Evolutionary conservation across 192 early-diverging fungal species (phyloP), one percentile per base, ranked within the genome.

Genomic region (Gorgonomyces haynaldii): DNA sequence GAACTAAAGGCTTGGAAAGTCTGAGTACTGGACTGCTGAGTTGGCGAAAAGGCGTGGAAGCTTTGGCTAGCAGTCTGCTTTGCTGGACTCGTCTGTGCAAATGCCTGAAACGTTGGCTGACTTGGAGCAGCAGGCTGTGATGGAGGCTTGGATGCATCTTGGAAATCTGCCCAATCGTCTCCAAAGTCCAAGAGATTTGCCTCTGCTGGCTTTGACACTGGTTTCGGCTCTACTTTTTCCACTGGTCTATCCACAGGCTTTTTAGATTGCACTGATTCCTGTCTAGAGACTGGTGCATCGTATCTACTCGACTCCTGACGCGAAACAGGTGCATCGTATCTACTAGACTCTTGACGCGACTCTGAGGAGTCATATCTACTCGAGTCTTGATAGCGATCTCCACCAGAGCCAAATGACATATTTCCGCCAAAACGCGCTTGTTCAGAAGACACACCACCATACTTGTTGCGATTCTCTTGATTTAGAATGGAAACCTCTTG

Each of bases 401-500:
- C 74, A 23, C 82, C 79, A 66, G 75, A 82, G 9, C 86, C 82
- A 9, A 73, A 67, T 38, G 74, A 75, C 45, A 66, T 30, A 10
- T 19, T 6, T 19, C 37, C 27, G 31, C 32, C 48, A 2, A 24
- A 50, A 17, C 19, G 15, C 28, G n/a, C 19, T 38, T 38, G 10
- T 17, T 27, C 21, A 6, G 75, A 76, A 3, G 80, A 67, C 12
- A 85, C 83, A 20, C 86, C 85, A 0, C 70, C 79, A 53, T 90
- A 97, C 65, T 97, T 97, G 61, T 76, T 66, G 29, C 84, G 78
- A 63, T 89, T 98, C 19, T 81, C 79, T 47, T 4, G n/a, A 17
- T 47, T 8, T n/a, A 3, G 3, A 0, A 36, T 3, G 24, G 10
- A 9, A 31, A 47, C 45, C 45, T 57, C 82, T 84, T 16, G 94